Base-by-base conservation (phyloP, 306 rosid species). In the Gastrolobium bilobum region DNA sequence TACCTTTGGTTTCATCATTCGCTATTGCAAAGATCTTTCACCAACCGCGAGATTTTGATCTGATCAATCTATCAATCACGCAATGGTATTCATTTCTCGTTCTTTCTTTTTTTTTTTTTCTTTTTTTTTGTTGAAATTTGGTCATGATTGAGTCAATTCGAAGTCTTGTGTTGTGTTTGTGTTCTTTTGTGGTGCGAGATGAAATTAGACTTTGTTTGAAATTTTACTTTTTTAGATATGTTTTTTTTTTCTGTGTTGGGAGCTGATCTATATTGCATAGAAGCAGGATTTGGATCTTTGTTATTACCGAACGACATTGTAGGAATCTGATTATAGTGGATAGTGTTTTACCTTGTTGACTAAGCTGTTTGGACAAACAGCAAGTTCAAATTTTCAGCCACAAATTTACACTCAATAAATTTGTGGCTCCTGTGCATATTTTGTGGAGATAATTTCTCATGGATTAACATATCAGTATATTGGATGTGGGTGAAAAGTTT, bases 201-300 rank as follows among this genome's bases (percentile, higher is more conserved):
- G 61, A 11, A 44, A 56, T 20, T 37, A 46, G 9, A 13, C 42
- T 52, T 50, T 2, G 43, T 46, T 42, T n/a, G 44, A 46, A 40
- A 76, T 43, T 60, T 59, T 14, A 47, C 13, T 42, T 29, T 63
- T 14, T 42, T 5, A 52, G 76, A 53, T 71, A 15, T 40, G 51
- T 68, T 38, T 34, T 57, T 10, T 1, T 42, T 59, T 0, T 76
- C 52, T 71, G 9, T 43, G 30, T 61, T 60, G 3, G 77, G 68
- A 74, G 73, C 82, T 88, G 88, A 86, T 86, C 91, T 87, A 80
- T 82, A 67, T 86, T 42, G 48, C 82, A 79, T 54, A 30, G 89
- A 76, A 62, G 74, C 52, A 37, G 73, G 53, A 64, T 48, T 83
- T 34, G 46, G 81, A 65, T 79, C 56, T 82, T 68, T 65, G n/a